A percentile compares a stretch with the other conserved stretches of the same genome.
Conservation (phyloP, 2,329 filamentous ascomycete species). For the Aotearoamyces nothofagi region DNA sequence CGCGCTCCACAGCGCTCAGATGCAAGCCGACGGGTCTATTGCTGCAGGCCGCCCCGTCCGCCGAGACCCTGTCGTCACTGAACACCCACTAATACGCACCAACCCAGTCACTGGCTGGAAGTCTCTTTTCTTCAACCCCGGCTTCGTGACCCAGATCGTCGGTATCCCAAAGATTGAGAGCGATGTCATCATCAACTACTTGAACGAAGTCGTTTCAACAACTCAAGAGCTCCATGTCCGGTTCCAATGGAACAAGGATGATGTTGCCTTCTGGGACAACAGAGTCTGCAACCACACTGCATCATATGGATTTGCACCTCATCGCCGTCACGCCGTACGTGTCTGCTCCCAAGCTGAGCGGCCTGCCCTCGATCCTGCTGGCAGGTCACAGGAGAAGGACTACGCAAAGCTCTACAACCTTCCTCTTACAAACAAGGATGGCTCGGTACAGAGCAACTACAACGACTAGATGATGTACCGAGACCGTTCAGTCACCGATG, state of each 20-base stretch:
- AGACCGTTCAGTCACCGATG: too few relatives aligned
- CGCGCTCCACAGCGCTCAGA: slow-evolving; percentile 36
- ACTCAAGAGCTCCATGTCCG: slow-evolving; percentile 55
- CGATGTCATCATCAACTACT: slow-evolving; percentile 32
- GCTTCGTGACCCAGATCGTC: slow-evolving; percentile 41
- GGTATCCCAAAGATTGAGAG: slow-evolving; percentile 40
- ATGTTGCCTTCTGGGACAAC: slow-evolving; percentile 58
- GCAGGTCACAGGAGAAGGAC: slow-evolving; percentile 38
- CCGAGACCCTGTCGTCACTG: slow-evolving; percentile 34
- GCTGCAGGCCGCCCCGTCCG: slow-evolving; percentile 34
- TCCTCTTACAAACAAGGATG: slow-evolving; percentile 37
- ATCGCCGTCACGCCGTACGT: slow-evolving; percentile 34
- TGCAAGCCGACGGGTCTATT: slow-evolving; percentile 33
- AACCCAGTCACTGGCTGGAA: slow-evolving; percentile 50
- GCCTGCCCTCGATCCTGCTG: slow-evolving; percentile 14
- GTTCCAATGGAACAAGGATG: slow-evolving; percentile 47
- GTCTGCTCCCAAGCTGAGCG: slow-evolving; percentile 19
- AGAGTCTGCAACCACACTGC: slow-evolving; percentile 35
- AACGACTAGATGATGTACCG: slow-evolving; percentile 37
- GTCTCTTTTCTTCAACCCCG: slow-evolving; percentile 40
- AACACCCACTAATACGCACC: slow-evolving; percentile 41
- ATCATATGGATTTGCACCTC: slow-evolving; percentile 39
- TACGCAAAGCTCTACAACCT: slow-evolving; percentile 29
- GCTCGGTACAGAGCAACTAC: slow-evolving; percentile 37
- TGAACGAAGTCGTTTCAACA: slow-evolving; percentile 38